A percentile compares a stretch with the other conserved stretches of the same genome.
phyloP scores from a whole-genome alignment of 306 rosid species.

The Clitoria ternatea region DNA sequence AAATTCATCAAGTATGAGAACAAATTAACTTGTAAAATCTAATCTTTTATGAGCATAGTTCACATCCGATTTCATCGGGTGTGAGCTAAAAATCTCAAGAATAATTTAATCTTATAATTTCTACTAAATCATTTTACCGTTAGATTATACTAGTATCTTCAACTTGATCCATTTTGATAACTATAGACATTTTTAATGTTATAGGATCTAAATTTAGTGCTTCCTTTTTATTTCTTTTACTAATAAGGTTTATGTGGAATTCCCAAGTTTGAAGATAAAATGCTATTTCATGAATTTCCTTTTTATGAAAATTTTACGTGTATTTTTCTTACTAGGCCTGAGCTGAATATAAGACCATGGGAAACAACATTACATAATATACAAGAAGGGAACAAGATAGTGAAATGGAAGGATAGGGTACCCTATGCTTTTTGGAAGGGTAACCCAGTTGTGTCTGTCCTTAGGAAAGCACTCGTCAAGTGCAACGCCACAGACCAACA shows the following conservation, averaged over 20 bases:
- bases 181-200: no score
- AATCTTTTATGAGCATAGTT: no score
- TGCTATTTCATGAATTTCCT: neutral
- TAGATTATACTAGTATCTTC: no score
- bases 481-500: slow-evolving; percentile 34
- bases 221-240: neutral
- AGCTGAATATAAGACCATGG: slow-evolving; percentile 47
- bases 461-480: slow-evolving; percentile 20
- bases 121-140: no score
- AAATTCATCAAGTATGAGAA: no score
- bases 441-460: slow-evolving; percentile 13
- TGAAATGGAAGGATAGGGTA: slow-evolving; percentile 41
- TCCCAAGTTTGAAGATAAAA: neutral
- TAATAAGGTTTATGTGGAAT: neutral
- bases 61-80: no score
- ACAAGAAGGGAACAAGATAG: slow-evolving; percentile 29
- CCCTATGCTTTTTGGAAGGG: slow-evolving; percentile 62
- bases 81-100: no score
- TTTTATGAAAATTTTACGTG: neutral
- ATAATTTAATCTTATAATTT: no score
- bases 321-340: slow-evolving; percentile 29
- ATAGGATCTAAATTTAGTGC: no score
- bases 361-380: slow-evolving; percentile 15
- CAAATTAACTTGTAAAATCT: no score
- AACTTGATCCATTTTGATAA: no score